Evolutionary conservation across 345 rosid genomes (phyloP).

Genomic region (Acer negundo): DNA sequence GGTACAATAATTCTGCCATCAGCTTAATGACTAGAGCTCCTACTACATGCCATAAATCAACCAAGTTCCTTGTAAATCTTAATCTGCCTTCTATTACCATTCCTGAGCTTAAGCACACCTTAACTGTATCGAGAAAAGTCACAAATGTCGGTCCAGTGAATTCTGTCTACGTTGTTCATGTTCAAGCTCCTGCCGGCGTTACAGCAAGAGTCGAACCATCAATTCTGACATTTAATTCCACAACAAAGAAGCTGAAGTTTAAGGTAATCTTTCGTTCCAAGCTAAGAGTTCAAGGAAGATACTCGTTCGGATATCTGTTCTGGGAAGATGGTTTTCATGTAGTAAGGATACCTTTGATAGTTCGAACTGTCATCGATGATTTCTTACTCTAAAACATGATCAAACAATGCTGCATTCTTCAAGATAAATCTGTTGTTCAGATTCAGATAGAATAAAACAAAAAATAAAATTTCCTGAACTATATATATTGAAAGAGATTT

Average conservation of each 20-base stretch:
- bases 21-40: slow-evolving; percentile 39
- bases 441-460: background rate
- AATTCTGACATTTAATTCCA: slow-evolving; percentile 53
- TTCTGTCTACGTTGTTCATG: slow-evolving; percentile 48
- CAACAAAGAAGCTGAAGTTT: slow-evolving; percentile 40
- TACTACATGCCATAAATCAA: slow-evolving; percentile 48
- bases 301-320: slow-evolving; percentile 48
- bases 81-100: slow-evolving; percentile 72
- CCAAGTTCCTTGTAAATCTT: slow-evolving; percentile 45
- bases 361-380: slow-evolving; percentile 37
- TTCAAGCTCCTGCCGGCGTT: slow-evolving; percentile 56
- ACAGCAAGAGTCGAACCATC: slow-evolving; percentile 50
- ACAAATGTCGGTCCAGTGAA: slow-evolving; percentile 62
- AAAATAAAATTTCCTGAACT: background rate
- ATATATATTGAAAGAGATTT: background rate
- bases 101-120: slow-evolving; percentile 48
- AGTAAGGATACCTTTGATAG: slow-evolving; percentile 50
- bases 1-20: slow-evolving; percentile 54
- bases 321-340: slow-evolving; percentile 54
- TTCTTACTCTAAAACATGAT: slow-evolving; percentile 35
- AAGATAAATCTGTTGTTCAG: slow-evolving; percentile 1
- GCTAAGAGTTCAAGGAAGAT: slow-evolving; percentile 51
- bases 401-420: background rate
- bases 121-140: slow-evolving; percentile 56
- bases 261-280: slow-evolving; percentile 40